Conservation (phyloP, 192 early-diverging fungal species). For the Glomus cerebriforme region DNA sequence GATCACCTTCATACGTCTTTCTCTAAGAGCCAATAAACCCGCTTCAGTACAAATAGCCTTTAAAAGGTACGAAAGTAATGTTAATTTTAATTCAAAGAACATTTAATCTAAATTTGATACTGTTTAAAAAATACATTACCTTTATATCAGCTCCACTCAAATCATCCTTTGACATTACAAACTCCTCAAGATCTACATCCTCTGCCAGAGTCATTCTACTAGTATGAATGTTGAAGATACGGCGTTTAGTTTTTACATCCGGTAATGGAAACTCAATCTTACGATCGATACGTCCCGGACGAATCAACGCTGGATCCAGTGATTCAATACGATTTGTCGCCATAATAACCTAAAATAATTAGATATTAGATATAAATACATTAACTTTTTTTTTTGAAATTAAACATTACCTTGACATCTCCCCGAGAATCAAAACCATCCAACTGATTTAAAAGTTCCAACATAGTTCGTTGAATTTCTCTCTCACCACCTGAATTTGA, state of each 20-base stretch:
- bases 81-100: not conserved
- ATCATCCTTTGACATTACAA: conserved; percentile 99
- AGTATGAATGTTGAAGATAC: conserved; percentile 96
- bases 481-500: conserved; percentile 93
- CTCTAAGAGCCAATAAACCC: conserved; percentile 95
- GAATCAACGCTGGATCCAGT: conserved; percentile 95
- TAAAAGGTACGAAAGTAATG: not conserved
- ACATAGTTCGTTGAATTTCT: conserved; percentile 97
- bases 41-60: conserved; percentile 98
- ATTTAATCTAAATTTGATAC: not conserved
- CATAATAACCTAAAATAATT: conserved; percentile 80
- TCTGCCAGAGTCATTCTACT: conserved; percentile 91
- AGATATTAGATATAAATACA: not conserved
- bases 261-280: conserved; percentile 99
- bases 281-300: conserved; percentile 96
- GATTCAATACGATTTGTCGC: conserved; percentile 97
- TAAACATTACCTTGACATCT: conserved; percentile 75
- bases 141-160: conserved; percentile 98
- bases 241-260: conserved; percentile 95
- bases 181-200: conserved; percentile 98
- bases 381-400: not conserved
- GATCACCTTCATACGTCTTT: conserved; percentile 98
- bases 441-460: conserved; percentile 96
- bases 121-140: conserved; percentile 38
- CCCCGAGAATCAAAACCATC: conserved; percentile 96